These are phyloP conservation scores for Daldinia decipiens DNA, from an alignment of 495 filamentous ascomycete genomes.

Conservation along the genomic window DNA sequence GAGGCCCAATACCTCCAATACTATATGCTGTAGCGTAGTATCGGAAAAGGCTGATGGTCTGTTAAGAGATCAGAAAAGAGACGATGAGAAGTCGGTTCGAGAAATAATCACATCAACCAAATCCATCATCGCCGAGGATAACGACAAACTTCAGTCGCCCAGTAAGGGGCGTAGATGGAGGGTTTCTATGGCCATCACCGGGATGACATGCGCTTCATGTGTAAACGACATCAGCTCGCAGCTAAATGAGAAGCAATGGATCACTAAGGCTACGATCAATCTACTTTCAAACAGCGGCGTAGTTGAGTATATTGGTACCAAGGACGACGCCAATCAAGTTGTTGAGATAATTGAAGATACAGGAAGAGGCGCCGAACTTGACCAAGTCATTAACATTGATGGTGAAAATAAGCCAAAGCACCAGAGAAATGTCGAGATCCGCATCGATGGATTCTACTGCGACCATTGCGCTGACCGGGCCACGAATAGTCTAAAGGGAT, in stretches of 20 bases:
- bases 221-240: constrained; percentile 70
- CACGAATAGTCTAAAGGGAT: constrained; percentile 52
- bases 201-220: constrained; percentile 88
- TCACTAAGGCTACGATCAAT: constrained; percentile 72
- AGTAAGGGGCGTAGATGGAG: constrained; percentile 49
- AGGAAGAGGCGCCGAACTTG: constrained; percentile 78
- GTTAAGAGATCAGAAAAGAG: constrained; percentile 6
- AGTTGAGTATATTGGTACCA: constrained; percentile 68
- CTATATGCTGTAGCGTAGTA: constrained; percentile 2
- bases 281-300: constrained; percentile 77
- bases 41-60: constrained; percentile 5
- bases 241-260: constrained; percentile 69
- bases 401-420: constrained; percentile 36
- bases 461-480: constrained; percentile 79
- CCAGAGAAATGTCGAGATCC: constrained; percentile 70
- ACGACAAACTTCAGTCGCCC: constrained; percentile 18
- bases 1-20: constrained; percentile 5
- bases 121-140: constrained; percentile 16
- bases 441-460: constrained; percentile 88
- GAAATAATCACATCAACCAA: constrained; percentile 23
- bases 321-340: constrained; percentile 63
- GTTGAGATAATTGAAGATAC: constrained; percentile 78
- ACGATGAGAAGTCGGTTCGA: constrained; percentile 27
- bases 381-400: constrained; percentile 53
- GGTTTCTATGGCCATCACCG: constrained; percentile 75